phyloP scores from a whole-genome alignment of 768 basidiomycete species.

The Suillus brevipes region DNA sequence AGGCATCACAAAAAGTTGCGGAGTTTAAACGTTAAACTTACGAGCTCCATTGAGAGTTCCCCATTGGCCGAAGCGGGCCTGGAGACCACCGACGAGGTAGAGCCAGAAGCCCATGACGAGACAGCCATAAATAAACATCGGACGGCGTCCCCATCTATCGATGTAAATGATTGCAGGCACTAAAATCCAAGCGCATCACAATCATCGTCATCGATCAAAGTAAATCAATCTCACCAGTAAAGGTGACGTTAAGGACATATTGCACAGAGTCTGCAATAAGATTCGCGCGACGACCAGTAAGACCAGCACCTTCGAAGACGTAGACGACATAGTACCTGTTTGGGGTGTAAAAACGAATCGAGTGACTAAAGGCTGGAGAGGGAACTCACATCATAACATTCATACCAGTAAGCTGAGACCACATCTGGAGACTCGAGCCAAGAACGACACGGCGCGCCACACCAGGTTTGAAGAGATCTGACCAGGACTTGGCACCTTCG shows the following conservation, averaged over 20 bases:
- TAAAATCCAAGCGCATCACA: background rate
- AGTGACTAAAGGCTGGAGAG: background rate
- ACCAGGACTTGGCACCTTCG: constrained; percentile 70
- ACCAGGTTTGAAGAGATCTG: constrained; percentile 64
- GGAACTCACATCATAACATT: constrained; percentile 72
- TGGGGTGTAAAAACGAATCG: background rate
- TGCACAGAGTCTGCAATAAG: constrained; percentile 75
- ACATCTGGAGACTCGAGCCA: constrained; percentile 74
- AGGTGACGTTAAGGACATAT: constrained; percentile 43
- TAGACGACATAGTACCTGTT: constrained; percentile 45
- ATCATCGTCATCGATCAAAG: background rate
- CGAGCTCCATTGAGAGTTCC: constrained; percentile 40
- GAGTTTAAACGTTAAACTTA: constrained; percentile 19
- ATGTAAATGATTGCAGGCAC: constrained; percentile 60
- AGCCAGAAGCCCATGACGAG: constrained; percentile 76
- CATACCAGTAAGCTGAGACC: constrained; percentile 77
- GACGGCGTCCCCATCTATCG: constrained; percentile 78
- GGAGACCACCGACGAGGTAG: constrained; percentile 74
- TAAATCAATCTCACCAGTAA: constrained; percentile 30
- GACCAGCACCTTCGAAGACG: constrained; percentile 75
- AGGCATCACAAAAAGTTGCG: background rate
- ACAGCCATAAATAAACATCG: constrained; percentile 67
- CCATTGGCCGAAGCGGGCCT: constrained; percentile 68
- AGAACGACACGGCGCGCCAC: constrained; percentile 71
- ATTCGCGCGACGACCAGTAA: constrained; percentile 72